Base-by-base conservation (phyloP, 83 land plant species). In the Diphasiastrum complanatum region DNA sequence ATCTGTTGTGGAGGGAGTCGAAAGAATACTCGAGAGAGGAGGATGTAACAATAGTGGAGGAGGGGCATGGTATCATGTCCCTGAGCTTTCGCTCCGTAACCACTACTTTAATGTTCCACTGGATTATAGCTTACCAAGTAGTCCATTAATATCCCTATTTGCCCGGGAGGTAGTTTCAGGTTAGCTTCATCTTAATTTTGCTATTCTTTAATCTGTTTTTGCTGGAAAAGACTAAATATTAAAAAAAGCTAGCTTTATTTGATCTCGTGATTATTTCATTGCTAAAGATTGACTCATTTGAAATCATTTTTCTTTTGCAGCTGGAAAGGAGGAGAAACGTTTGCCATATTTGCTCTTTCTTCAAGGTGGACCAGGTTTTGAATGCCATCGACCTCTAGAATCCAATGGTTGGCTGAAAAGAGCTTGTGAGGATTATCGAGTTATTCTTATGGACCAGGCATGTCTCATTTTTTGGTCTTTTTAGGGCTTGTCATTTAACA, bases 331-430 rank as follows among this genome's bases (percentile, higher is more conserved):
- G 59, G 96, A 93, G 5, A 75, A 83, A 43, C 32, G 41, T 16
- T 51, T 89, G 65, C 96, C 99, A 25, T 89, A 76, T 59, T 63
- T 89, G 23, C 45, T 95, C n/a, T 95, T 46, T 58, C 72, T 95
- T 36, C 89, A 89, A 82, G 97, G 97, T 18, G 97, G 97, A 30
- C 97, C 97, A n/a, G 93, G 97, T 5, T 84, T 80, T 70, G 89
- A 80, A 58, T 79, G 80, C 35, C 86, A 80, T 22, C 78, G 93
- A n/a, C 89, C 93, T 45, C 40, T 75, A 18, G 89, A 89, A 62
- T 68, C 85, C 25, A 73, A 83, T 75, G 97, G 99, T 22, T 89
- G 97, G 97, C 63, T 95, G 63, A 77, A 74, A 59, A 89, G 71
- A 75, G 93, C 85, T 33, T 89, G 83, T 64, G 81, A 89, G 69